phyloP scores from a whole-genome alignment of 768 basidiomycete genomes.

The Leccinellum luteum region DNA sequence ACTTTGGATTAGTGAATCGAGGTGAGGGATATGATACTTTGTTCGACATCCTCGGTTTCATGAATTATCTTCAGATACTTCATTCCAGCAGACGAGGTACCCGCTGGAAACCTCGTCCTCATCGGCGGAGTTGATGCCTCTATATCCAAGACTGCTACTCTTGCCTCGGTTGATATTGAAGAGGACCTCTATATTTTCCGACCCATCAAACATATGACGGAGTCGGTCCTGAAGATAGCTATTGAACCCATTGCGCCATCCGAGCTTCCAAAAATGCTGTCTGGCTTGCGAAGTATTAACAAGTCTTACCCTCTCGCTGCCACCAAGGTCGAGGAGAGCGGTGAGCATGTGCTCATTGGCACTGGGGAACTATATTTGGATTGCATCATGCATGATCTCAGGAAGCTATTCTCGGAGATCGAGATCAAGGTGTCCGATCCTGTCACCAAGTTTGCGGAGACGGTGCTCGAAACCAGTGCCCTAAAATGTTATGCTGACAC shows the following conservation, averaged over 20 bases:
- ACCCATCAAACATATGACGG: conserved; percentile 94
- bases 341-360: conserved; percentile 95
- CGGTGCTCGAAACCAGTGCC: conserved; percentile 95
- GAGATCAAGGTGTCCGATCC: conserved; percentile 99
- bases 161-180: conserved; percentile 66
- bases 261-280: conserved; percentile 97
- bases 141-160: conserved; percentile 92
- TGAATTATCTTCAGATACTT: conserved; percentile 62
- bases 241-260: conserved; percentile 98
- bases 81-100: conserved; percentile 82
- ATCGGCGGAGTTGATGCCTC: conserved; percentile 92
- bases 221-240: conserved; percentile 95
- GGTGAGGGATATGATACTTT: conserved; percentile 45
- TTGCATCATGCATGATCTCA: conserved; percentile 93
- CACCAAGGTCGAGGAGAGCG: conserved; percentile 97
- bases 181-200: conserved; percentile 95
- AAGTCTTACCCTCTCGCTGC: conserved; percentile 93
- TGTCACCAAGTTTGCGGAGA: conserved; percentile 97
- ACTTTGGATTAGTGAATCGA: conserved; percentile 87
- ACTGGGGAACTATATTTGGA: conserved; percentile 97
- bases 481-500: conserved; percentile 99
- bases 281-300: conserved; percentile 94
- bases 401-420: conserved; percentile 91
- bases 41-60: background rate
- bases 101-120: conserved; percentile 90